Percentiles rank a stretch among this genome's conserved stretches.
Evolutionary conservation across 805 yeast species (phyloP).

Genomic region (Wickerhamomyces alni): DNA sequence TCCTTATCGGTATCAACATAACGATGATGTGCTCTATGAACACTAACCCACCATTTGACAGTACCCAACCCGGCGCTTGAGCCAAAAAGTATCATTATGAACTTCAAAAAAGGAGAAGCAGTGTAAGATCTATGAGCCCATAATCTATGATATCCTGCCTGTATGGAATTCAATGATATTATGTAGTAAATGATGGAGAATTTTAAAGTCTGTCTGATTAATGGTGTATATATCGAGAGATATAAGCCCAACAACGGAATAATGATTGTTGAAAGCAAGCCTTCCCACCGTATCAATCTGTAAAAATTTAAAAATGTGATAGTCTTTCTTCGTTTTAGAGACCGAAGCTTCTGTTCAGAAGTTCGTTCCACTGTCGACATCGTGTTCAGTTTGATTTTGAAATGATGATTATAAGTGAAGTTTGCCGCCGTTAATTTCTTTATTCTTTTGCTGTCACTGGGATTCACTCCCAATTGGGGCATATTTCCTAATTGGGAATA

Average conservation of each 20-base stretch:
- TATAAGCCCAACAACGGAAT: neutral
- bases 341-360: neutral
- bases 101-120: conserved; percentile 38
- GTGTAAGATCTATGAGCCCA: conserved; percentile 60
- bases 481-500: too few relatives aligned
- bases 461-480: too few relatives aligned
- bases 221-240: conserved; percentile 26
- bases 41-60: conserved; percentile 70
- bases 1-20: conserved; percentile 84
- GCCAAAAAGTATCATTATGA: conserved; percentile 54
- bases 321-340: neutral
- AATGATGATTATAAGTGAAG: too few relatives aligned
- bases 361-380: neutral
- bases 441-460: too few relatives aligned
- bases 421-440: too few relatives aligned
- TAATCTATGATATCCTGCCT: conserved; percentile 79
- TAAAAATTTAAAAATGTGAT: neutral
- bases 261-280: neutral
- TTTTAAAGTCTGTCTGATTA: conserved; percentile 43
- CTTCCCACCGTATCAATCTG: conserved; percentile 1
- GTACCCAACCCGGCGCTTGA: conserved; percentile 74
- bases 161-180: conserved; percentile 63
- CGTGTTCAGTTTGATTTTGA: too few relatives aligned
- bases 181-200: conserved; percentile 52
- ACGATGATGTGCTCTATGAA: conserved; percentile 88